Evolutionary conservation across 148 eudicot genomes (phyloP).

Genomic region (Hydrangea macrophylla): DNA sequence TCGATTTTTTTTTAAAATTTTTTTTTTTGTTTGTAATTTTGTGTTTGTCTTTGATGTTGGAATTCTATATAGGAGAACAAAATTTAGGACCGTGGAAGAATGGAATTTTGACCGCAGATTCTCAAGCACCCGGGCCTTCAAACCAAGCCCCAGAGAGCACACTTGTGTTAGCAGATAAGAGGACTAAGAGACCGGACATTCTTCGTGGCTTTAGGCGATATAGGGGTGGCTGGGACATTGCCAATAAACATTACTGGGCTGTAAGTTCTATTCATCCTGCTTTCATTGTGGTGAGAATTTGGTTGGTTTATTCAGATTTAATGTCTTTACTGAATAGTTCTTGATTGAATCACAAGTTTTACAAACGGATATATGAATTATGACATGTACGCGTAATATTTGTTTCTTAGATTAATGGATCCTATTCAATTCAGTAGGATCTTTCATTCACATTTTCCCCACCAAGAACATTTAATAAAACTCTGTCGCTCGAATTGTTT

Average conservation of each 20-base stretch:
- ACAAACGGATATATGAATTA: not conserved
- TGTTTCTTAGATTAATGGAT: too few relatives aligned
- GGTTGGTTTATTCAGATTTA: not conserved
- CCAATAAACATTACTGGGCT: constrained; percentile 91
- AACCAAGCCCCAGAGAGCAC: constrained; percentile 37
- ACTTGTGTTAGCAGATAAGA: constrained; percentile 66
- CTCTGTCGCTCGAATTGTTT: too few relatives aligned
- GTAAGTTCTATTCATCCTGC: constrained; percentile 42
- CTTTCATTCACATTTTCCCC: too few relatives aligned
- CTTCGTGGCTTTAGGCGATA: constrained; percentile 60
- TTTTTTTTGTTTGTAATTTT: too few relatives aligned
- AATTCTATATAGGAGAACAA: constrained; percentile 44
- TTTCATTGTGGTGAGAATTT: not conserved
- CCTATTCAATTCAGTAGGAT: too few relatives aligned
- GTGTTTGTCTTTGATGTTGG: not conserved
- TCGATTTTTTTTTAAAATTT: not conserved
- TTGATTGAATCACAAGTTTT: not conserved
- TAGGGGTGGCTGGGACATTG: constrained; percentile 88
- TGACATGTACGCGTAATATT: not conserved
- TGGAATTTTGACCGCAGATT: constrained; percentile 42
- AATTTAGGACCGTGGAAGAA: constrained; percentile 53
- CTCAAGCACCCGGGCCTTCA: constrained; percentile 72
- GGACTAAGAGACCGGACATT: constrained; percentile 85
- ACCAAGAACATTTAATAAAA: too few relatives aligned
- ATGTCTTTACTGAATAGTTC: not conserved